Evolutionary conservation across 2,329 filamentous ascomycete genomes (phyloP), one percentile per base, ranked within the genome.

Genomic region (Talaromyces islandicus): DNA sequence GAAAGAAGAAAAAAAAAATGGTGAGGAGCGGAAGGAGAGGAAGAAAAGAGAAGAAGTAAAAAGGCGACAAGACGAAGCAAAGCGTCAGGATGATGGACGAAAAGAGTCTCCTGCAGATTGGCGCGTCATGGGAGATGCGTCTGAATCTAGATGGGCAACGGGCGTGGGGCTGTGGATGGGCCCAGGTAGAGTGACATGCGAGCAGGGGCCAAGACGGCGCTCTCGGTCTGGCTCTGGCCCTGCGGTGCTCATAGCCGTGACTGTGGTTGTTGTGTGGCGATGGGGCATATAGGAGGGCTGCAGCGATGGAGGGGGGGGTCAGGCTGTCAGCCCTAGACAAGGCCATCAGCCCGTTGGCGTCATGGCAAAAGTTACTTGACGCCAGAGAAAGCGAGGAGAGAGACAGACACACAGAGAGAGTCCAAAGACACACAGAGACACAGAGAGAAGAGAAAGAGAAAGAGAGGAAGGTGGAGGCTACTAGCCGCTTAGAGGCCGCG

Each of bases 41-140:
- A 58, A 21, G 27, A 58, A 46, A 62, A 65, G 62, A 64, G 58
- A 64, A 55, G 27, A 21, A 58, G 57, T 58, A 7, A 48, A 60
- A 56, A 63, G 62, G 61, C 57, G 65, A 59, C 58, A 66, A 67
- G 32, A 57, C 25, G 53, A 38, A 51, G 11, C 27, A 35, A 35
- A 35, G 51, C 48, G 29, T 55, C 50, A 43, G 55, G 43, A 56
- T 14, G 51, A 41, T 75, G 70, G 69, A 74, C 73, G 68, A 74
- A 75, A 74, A 69, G 71, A 74, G 72, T 66, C 67, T 70, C 69
- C 69, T 75, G 73, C 73, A 75, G 71, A 70, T 71, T 74, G 68
- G 70, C 74, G 72, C 71, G 71, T 75, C 70, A 74, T 71, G 73
- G 69, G 51, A 38, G 21, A 19, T 10, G 43, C n/a, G 19, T 71